Percentiles rank a stretch among this genome's conserved stretches.
Evolutionary conservation across 2,329 filamentous ascomycete species (phyloP).

Genomic region (Metarhizium album): DNA sequence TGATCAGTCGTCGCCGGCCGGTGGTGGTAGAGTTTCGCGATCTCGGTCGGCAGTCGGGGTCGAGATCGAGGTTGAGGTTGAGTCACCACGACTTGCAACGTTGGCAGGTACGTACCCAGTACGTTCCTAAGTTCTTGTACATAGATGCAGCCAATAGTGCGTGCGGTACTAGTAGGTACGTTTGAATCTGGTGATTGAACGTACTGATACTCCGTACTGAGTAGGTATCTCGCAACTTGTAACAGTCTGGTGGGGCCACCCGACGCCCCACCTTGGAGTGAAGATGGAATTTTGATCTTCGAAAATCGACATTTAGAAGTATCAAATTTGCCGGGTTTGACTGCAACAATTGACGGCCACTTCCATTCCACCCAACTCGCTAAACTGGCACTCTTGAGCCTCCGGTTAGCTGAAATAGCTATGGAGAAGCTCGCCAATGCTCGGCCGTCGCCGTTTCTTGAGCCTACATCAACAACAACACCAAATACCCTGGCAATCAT

Average conservation of each 20-base stretch:
- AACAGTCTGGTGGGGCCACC: too few species aligned
- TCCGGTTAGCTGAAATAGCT: neutral
- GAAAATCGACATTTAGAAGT: too few species aligned
- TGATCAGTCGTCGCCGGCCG: neutral
- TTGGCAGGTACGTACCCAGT: neutral
- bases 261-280: too few species aligned
- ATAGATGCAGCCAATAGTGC: too few species aligned
- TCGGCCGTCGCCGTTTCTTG: constrained; percentile 63
- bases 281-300: too few species aligned
- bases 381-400: neutral
- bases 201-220: too few species aligned
- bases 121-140: too few species aligned
- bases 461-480: constrained; percentile 51
- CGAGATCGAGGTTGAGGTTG: neutral
- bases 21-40: neutral
- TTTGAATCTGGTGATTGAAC: too few species aligned
- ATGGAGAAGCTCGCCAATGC: constrained; percentile 17
- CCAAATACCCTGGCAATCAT: constrained; percentile 67
- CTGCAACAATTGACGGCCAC: neutral
- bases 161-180: too few species aligned
- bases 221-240: too few species aligned
- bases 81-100: neutral
- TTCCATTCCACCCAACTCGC: neutral
- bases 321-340: too few species aligned
- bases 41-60: neutral